Evolutionary conservation across 305 asterid species (phyloP), one percentile per base, ranked within the genome.

Genomic region (Rubia peregrina): DNA sequence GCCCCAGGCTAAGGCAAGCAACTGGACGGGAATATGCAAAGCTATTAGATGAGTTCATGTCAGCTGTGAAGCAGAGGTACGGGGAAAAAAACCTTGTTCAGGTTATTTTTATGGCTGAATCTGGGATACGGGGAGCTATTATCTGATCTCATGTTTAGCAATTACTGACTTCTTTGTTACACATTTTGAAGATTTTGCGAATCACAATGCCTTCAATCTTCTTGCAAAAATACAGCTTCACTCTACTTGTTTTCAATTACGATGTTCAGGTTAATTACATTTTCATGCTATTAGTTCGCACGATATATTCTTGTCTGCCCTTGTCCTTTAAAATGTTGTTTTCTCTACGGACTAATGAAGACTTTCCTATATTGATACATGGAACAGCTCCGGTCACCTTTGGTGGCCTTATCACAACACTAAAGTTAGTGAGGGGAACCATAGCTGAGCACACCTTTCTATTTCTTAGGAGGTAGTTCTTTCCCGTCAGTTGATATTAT

Each of bases 301-400:
- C 38, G 9, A 69, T 36, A 30, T 63, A 33, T 48, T 57, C 61
- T 75, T 69, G 36, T 33, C 16, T 30, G 19, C 68, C 46, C 57
- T 74, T 65, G 11, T 26, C n/a, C 26, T 33, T 30, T 42, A 17
- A 30, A 5, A 30, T 64, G 30, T 69, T n/a, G 60, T 44, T 16
- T 70, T 17, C 57, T 55, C 40, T 42, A 49, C 59, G 46, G 70
- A 51, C 46, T 43, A 55, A 68, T 49, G 70, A 19, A 43, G 14
- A 53, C 21, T 57, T 12, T 43, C 68, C 68, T 41, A 71, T 21
- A 75, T 40, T 76, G 73, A 46, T 74, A 69, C 84, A 95, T 98
- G 99, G 99, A 51, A 95, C 99, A 4, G 98, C 99, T 73, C 88
- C 99, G 67, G 99, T 95, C 78, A 97, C 91, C 65, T 97, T 95